A percentile compares a stretch with the other conserved stretches of the same genome.
These are phyloP conservation scores for Cercospora janseana DNA, from an alignment of 2,329 filamentous ascomycete species.

Conservation along the genomic window DNA sequence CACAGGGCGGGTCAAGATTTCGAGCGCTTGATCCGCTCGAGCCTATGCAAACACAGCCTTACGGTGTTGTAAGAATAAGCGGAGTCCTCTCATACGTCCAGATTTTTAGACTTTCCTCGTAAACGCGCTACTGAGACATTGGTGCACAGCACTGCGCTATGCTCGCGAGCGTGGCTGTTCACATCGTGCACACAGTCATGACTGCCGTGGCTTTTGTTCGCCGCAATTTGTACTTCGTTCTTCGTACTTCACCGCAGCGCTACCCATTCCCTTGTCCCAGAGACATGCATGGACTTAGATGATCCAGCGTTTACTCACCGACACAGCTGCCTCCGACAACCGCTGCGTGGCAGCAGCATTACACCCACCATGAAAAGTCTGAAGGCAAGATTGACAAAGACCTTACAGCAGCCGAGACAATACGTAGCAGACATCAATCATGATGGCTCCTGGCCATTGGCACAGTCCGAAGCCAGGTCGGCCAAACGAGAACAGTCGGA, in stretches of 20 bases:
- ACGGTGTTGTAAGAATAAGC: neutral
- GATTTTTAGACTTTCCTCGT: conserved; percentile 3
- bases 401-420: neutral
- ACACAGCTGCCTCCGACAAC: conserved; percentile 13
- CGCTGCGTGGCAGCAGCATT: conserved; percentile 11
- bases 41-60: conserved; percentile 20
- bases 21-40: conserved; percentile 5
- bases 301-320: conserved; percentile 2
- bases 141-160: conserved; percentile 9
- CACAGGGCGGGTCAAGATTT: neutral
- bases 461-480: conserved; percentile 11
- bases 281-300: conserved; percentile 4
- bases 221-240: conserved; percentile 2
- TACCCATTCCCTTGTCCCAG: neutral
- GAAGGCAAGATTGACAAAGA: conserved; percentile 9
- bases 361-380: conserved; percentile 15
- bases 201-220: neutral
- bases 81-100: conserved; percentile 4
- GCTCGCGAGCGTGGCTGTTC: conserved; percentile 11
- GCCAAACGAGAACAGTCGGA: conserved; percentile 7
- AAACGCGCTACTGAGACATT: neutral
- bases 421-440: neutral
- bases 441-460: neutral
- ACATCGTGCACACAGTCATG: conserved; percentile 3
- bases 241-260: neutral